phyloP scores from a whole-genome alignment of 805 yeast species.

The Ogataea sp. region DNA sequence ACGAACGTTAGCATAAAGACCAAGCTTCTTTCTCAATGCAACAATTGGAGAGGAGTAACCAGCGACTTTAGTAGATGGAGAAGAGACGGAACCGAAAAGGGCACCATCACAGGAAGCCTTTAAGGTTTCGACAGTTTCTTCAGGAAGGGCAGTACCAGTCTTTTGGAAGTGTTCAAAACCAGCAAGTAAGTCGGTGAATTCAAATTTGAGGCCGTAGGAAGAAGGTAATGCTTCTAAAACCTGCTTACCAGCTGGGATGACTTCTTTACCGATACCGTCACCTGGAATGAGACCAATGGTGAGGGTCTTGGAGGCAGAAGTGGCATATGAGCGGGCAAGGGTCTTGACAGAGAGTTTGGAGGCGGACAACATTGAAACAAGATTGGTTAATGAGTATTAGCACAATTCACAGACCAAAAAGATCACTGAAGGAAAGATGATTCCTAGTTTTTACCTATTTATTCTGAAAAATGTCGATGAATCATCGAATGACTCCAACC shows the following conservation, averaged over 20 bases:
- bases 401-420: not conserved
- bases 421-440: too few relatives aligned
- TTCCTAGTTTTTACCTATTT: too few relatives aligned
- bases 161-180: slow-evolving; percentile 90
- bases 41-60: slow-evolving; percentile 99
- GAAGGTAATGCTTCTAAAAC: slow-evolving; percentile 76
- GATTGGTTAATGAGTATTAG: not conserved
- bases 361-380: not conserved
- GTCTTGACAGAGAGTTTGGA: not conserved
- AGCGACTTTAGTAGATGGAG: slow-evolving; percentile 88
- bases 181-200: slow-evolving; percentile 83
- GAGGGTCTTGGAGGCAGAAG: slow-evolving; percentile 36
- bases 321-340: slow-evolving; percentile 14
- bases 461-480: too few relatives aligned
- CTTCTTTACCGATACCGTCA: slow-evolving; percentile 97
- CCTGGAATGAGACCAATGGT: slow-evolving; percentile 84
- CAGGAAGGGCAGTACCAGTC: slow-evolving; percentile 96
- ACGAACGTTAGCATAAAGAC: slow-evolving; percentile 92
- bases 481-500: too few relatives aligned
- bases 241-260: slow-evolving; percentile 92
- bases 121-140: slow-evolving; percentile 75
- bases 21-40: slow-evolving; percentile 93
- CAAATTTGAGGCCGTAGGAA: slow-evolving; percentile 69
- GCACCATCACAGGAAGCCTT: slow-evolving; percentile 91
- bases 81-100: slow-evolving; percentile 92